Base-by-base conservation (phyloP, 2,329 filamentous ascomycete genomes). In the Calonectria pseudoreteaudii region DNA sequence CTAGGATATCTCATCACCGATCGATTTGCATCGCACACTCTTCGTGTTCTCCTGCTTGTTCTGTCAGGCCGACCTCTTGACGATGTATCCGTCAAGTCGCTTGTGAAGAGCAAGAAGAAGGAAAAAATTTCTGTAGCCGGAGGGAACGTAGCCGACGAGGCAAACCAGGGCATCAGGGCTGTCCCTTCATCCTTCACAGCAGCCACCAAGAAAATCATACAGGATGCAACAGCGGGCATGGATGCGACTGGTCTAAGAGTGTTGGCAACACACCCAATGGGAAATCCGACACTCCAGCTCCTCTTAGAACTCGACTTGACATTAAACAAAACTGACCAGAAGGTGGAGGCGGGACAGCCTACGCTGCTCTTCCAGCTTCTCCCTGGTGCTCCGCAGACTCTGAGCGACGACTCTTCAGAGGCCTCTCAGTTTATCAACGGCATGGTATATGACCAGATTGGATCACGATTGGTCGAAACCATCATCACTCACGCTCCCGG, bases 61-160 rank as follows among this genome's bases (percentile, higher is more conserved):
- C 88, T 99, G 7, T 94, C 96, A 0, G 97, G 97, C 9, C 90
- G 94, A 73, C 93, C 96, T 0, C 86, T 98, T 7, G 92, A 95
- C 72, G 91, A 93, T 71, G 86, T 90, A 0, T 90, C 92, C 0
- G 92, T 90, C 30, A 93, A 93, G 82, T 92, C 93, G 1, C 86
- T 98, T n/a, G 86, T 98, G 60, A 94, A 96, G 82, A 98, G 96
- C 88, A 96, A 95, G 85, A 96, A 93, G 86, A 98, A 98, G 85
- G 96, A 98, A 85, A 93, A 94, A 78, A 89, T 97, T 65, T 90
- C 90, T 1, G 91, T 94, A 2, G 87, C 90, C 5, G 89, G 90
- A 53, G 84, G 87, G 1, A 87, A 86, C 2, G 88, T 89, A 3
- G 86, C 86, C 11, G 85, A 88, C n/a, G 89, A 91, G 69, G 80